Conservation (phyloP, 176 grass and related monocot genomes). For the Oryza punctata region DNA sequence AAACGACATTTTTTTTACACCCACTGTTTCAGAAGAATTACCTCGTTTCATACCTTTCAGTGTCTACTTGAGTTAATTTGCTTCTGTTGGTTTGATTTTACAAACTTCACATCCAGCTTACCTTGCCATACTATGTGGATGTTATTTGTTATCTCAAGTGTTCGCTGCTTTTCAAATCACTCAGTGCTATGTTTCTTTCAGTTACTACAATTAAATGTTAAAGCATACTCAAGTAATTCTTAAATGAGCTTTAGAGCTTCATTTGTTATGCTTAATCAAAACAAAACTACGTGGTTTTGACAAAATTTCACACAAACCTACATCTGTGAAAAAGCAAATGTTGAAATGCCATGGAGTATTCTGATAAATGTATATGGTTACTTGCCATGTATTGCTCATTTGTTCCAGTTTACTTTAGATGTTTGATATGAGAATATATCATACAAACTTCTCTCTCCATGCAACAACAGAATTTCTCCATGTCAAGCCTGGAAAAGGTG, state of each 20-base stretch:
- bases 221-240: background rate
- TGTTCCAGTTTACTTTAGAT: background rate
- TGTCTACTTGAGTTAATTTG: background rate
- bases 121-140: too few species aligned
- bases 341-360: too few species aligned
- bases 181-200: too few species aligned
- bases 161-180: too few species aligned
- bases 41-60: background rate
- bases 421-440: background rate
- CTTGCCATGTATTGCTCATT: background rate
- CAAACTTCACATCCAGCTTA: too few species aligned
- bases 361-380: background rate
- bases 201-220: background rate
- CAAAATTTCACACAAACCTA: too few species aligned
- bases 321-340: too few species aligned
- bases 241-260: background rate
- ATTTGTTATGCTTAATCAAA: background rate
- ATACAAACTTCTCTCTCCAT: conserved; percentile 6
- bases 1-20: too few species aligned
- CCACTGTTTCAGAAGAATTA: background rate
- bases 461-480: conserved; percentile 85
- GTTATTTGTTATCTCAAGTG: too few species aligned
- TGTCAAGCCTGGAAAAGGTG: conserved; percentile 97
- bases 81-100: too few species aligned
- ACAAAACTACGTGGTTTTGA: too few species aligned